Evolutionary conservation across 805 yeast genomes (phyloP), one percentile per base, ranked within the genome.

Genomic region (Priceomyces carsonii): DNA sequence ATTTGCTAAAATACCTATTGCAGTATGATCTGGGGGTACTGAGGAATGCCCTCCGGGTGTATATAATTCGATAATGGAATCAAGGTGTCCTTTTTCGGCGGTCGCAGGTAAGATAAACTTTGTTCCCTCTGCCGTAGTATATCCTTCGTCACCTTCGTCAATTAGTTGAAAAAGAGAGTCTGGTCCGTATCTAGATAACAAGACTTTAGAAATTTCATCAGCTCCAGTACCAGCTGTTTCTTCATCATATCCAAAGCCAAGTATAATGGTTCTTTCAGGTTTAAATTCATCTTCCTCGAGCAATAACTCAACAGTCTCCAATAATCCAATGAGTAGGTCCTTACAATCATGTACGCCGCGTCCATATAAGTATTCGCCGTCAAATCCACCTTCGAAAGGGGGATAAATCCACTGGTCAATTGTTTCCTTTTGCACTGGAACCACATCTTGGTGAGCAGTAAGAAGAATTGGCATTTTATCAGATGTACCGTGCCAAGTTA

Each of bases 41-140:
- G 75, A 67, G 0, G 77, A 71, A 48, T 73, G 79, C 0, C 79
- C 79, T 16, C 79, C 79, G 4, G 71, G 73, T 5, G 74, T 65
- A 29, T 46, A 61, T 23, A 73, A 48, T 15, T 60, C 65, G 26
- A 73, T 57, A n/a, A 52, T 42, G 2, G 72, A 48, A 47, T 73
- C 62, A 25, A 71, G 39, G 37, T 66, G 60, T 0, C 79, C 79
- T 50, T 73, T 73, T 44, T 73, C 79, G 8, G 73, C 69, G 2
- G 74, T 67, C 8, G 69, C 73, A 2, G 75, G 73, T 16, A 66
- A 41, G 3, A 75, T 65, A 43, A 70, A 51, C n/a, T 63, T 61
- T 5, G 59, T 49, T 6, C 70, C 76, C 29, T 61, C 60, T 6
- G 45, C 35, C 7, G 41, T 48, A 2, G 28, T 27, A 33, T 38